Evolutionary conservation across 1,139 yeast species (phyloP), one percentile per base, ranked within the genome.

Genomic region (Hansenula sp.): DNA sequence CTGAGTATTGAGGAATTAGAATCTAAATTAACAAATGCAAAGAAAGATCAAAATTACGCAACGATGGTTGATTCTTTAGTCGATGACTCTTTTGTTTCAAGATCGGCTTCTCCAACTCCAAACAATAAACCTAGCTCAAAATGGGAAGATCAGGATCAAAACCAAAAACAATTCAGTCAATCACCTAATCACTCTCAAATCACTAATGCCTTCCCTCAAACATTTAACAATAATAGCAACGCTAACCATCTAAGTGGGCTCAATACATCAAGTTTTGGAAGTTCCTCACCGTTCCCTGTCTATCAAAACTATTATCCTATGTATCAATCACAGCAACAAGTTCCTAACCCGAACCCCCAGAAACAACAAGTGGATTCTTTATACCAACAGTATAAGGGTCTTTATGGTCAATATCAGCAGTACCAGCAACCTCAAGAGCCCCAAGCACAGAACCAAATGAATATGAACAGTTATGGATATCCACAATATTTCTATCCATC

Each of bases 21-120:
- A 18, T 42, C 46, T 3, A 42, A 36, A 17, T 19, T 42, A 4
- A 13, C 31, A 9, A 36, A 9, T 10, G 32, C 41, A 11, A 38
- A 15, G 29, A 36, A 21, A 4, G 46, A 44, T 9, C 38, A 41
- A 19, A 37, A 39, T 5, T 42, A 43, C 29, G 58, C 56, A 15
- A 55, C 49, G 38, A 66, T 67, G 68, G 70, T 67, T 35, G 62
- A 61, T 41, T 58, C 65, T 2, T 54, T 66, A 28, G 63, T 65
- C 13, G 65, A 59, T 21, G 49, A 49, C 13, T 19, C 50, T n/a
- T 36, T 32, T 17, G 10, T 10, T 2, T 35, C 38, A 12, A 27
- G n/a, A 16, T 12, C 27, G 10, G n/a, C 31, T 18, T 3, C 32
- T 11, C 30, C 25, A 21, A 16, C 30, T 8, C 17, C 33, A 19